Base-by-base conservation (phyloP, 495 filamentous ascomycete species). In the Aspergillus saccharolyticus region DNA sequence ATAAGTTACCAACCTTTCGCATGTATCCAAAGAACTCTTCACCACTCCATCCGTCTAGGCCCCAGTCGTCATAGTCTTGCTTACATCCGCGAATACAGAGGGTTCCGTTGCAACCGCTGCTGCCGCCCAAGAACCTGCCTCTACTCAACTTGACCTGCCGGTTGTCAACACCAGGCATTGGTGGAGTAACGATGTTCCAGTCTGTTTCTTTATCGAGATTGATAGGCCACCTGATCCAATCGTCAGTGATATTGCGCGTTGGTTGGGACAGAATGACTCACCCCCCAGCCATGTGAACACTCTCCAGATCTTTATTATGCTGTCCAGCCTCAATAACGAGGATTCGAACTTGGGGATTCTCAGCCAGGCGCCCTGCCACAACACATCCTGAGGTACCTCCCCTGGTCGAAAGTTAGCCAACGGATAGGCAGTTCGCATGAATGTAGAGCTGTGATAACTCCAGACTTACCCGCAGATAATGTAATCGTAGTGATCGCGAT, bases 51-150 rank as follows among this genome's bases (percentile, higher is more conserved):
- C 77, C 80, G 0, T 77, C 73, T 47, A 82, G 45, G 1, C 60
- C 70, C 83, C 83, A 87, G 59, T 85, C 81, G 69, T 86, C 80
- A 53, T 81, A 88, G 56, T 84, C 84, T 44, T 80, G 79, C 45
- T 79, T 79, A 53, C 68, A 72, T 19, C 84, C 85, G 10, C 82
- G 82, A 42, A 85, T 75, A 64, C 80, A 84, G n/a, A 83, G 74
- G 39, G 79, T 85, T 52, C 82, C 83, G 69, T 86, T 88, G 56
- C 80, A 78, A 16, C 79, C 82, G 57, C 76, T 81, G 47, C 73
- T 80, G 4, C 83, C 83, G 21, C 85, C 81, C 16, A 88, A 75
- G 54, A 80, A 79, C 54, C 76, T 80, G 30, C 84, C 85, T 49
- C 83, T 77, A 45, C 79, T 85, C 52, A 80, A 72, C 59, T 85